Base-by-base conservation (phyloP, 176 grass and related monocot species). In the Oryza meridionalis region DNA sequence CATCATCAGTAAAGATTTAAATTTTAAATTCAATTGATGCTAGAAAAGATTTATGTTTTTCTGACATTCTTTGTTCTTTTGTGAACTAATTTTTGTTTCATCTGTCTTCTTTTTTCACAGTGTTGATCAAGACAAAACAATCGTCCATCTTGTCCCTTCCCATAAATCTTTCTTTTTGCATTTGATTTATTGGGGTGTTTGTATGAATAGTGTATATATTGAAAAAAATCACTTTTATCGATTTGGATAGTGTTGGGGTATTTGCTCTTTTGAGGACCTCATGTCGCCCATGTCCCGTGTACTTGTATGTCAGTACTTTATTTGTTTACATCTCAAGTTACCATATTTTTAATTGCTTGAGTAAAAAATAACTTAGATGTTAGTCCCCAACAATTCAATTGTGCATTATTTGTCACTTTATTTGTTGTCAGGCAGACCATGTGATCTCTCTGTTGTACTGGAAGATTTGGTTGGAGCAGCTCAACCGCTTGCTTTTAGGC, bases 381-480 rank as follows among this genome's bases (percentile, higher is more conserved):
- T 73, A 38, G 6, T 73, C 13, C 32, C 27, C 50, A 16, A 24
- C 35, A 38, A 16, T 82, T 82, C n/a, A 71, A 16, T 73, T 37
- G 31, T 74, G 55, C 64, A 89, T 75, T 38, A 81, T 84, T 69
- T 89, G 13, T 58, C 68, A 74, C 35, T 62, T 65, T 68, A 67
- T 72, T 85, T 85, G 70, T 73, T 88, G 93, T 95, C 82, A 92
- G 90, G 88, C 86, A 95, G 93, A 88, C 90, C 90, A 76, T 92
- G 90, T 55, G 59, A 84, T 81, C 74, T 92, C 11, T 86, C 76
- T 59, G 88, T 87, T 83, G 65, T 95, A 67, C 79, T 95, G 69
- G 84, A 88, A 79, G 90, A 92, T 86, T 79, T 95, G 58, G 86
- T 95, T 67, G 79, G 43, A 51, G 93, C 88, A 86, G 93, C 93